Evolutionary conservation across 441 rosid species (phyloP).

Genomic region (Euphorbia corollata): DNA sequence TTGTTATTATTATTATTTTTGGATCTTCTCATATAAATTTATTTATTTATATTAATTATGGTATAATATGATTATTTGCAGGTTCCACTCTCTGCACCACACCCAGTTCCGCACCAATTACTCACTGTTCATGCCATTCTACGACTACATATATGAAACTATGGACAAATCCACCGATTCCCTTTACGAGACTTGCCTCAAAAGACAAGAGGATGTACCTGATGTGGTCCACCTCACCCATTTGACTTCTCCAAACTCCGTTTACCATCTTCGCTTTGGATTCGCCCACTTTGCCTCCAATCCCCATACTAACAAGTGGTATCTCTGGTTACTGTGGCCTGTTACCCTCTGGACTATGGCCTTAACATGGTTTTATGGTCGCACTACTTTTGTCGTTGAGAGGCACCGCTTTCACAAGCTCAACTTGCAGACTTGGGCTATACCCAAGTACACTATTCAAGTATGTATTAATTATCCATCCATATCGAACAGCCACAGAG

Average conservation of each 20-base stretch:
- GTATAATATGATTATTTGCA: no score
- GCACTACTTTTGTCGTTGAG: conserved; percentile 32
- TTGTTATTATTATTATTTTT: no score
- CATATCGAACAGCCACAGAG: no score
- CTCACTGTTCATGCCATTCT: conserved; percentile 51
- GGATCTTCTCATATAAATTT: no score
- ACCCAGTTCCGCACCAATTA: conserved; percentile 54
- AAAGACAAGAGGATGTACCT: conserved; percentile 32
- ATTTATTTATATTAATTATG: no score
- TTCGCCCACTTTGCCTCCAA: conserved; percentile 40
- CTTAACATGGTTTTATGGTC: conserved; percentile 33
- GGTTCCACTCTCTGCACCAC: conserved; percentile 58
- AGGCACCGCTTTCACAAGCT: conserved; percentile 38
- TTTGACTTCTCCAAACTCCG: conserved; percentile 36
- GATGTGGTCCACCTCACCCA: conserved; percentile 53
- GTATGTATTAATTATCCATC: conserved; percentile 23
- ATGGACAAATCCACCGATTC: conserved; percentile 32
- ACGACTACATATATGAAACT: conserved; percentile 43
- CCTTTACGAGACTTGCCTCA: conserved; percentile 27
- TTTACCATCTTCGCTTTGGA: conserved; percentile 41
- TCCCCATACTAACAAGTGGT: conserved; percentile 33
- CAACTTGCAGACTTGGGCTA: conserved; percentile 57
- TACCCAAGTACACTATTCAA: conserved; percentile 55
- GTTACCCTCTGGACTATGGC: conserved; percentile 28
- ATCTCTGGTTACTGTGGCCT: conserved; percentile 43